Evolutionary conservation across 2,329 filamentous ascomycete species (phyloP).

Genomic region (Fusarium tjaetaba): DNA sequence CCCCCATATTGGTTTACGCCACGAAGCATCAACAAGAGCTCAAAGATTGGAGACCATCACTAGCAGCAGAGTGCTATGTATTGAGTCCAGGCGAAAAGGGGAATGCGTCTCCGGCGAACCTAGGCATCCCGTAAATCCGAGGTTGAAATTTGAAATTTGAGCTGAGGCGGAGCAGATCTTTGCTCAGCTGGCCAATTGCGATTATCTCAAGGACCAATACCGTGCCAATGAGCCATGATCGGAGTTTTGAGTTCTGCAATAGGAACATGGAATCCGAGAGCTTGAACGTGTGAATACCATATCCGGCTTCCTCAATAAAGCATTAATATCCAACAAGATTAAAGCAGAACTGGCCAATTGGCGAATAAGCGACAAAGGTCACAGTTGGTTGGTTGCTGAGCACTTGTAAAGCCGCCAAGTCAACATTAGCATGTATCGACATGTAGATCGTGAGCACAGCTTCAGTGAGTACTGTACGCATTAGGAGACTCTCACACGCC

Average conservation of each 20-base stretch:
- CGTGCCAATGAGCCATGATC: neutral
- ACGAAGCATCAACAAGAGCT: conserved; percentile 23
- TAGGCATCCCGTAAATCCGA: conserved; percentile 9
- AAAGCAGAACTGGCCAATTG: conserved; percentile 1
- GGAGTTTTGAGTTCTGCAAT: neutral
- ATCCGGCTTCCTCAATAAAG: neutral
- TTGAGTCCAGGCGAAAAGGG: conserved; percentile 21
- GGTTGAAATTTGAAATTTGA: neutral
- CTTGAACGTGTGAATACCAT: neutral
- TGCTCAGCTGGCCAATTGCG: neutral
- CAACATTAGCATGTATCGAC: neutral
- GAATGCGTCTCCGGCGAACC: conserved; percentile 19
- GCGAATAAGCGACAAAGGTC: conserved; percentile 12
- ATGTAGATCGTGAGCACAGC: conserved; percentile 11
- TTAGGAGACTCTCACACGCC: neutral
- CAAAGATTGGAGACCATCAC: conserved; percentile 6
- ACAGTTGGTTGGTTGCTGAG: neutral
- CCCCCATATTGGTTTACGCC: neutral
- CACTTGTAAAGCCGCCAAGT: neutral
- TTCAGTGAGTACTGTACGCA: neutral
- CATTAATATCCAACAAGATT: neutral
- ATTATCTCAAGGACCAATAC: neutral
- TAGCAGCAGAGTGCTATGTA: neutral
- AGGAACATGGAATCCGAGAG: neutral
- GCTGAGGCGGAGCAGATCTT: conserved; percentile 24